phyloP scores from a whole-genome alignment of 2,329 filamentous ascomycete species.

The Monosporascus sp. region DNA sequence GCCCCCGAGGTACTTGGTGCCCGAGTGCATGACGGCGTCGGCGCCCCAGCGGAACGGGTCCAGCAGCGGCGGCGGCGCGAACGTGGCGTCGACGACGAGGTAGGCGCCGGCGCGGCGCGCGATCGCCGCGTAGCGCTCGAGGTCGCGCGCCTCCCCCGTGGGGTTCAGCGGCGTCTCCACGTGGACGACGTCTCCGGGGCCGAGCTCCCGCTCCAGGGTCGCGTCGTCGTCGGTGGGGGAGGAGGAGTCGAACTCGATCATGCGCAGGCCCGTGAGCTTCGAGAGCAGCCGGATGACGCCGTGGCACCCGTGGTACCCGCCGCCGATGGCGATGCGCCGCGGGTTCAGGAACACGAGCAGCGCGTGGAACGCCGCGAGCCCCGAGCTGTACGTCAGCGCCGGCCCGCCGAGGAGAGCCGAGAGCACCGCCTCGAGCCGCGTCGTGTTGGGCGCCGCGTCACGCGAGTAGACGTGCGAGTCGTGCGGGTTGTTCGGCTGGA shows the following conservation, averaged over 20 bases:
- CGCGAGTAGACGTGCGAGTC: conserved; percentile 82
- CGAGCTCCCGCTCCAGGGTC: conserved; percentile 50
- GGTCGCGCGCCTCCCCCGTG: conserved; percentile 71
- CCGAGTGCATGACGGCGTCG: conserved; percentile 86
- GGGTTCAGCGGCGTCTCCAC: conserved; percentile 94
- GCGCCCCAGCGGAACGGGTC: conserved; percentile 79
- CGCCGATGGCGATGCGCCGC: conserved; percentile 72
- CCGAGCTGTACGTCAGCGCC: conserved; percentile 73
- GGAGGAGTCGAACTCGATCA: conserved; percentile 66
- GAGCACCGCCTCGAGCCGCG: conserved; percentile 80
- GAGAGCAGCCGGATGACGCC: conserved; percentile 70
- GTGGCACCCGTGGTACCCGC: conserved; percentile 91
- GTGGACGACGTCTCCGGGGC: conserved; percentile 77
- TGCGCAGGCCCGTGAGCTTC: conserved; percentile 69
- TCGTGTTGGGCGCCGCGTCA: conserved; percentile 69
- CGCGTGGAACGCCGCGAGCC: conserved; percentile 83
- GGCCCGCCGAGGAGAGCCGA: conserved; percentile 66
- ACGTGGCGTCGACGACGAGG: conserved; percentile 84
- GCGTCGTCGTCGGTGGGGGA: too few species aligned
- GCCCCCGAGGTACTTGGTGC: conserved; percentile 94
- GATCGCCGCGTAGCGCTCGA: conserved; percentile 64
- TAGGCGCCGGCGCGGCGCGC: conserved; percentile 69
- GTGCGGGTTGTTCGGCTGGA: conserved; percentile 42
- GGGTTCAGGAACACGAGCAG: conserved; percentile 81
- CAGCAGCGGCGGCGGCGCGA: conserved; percentile 83